Percentiles rank a stretch among this genome's conserved stretches.
phyloP scores from a whole-genome alignment of 1,284 basidiomycete species.

The Bjerkandera adusta region DNA sequence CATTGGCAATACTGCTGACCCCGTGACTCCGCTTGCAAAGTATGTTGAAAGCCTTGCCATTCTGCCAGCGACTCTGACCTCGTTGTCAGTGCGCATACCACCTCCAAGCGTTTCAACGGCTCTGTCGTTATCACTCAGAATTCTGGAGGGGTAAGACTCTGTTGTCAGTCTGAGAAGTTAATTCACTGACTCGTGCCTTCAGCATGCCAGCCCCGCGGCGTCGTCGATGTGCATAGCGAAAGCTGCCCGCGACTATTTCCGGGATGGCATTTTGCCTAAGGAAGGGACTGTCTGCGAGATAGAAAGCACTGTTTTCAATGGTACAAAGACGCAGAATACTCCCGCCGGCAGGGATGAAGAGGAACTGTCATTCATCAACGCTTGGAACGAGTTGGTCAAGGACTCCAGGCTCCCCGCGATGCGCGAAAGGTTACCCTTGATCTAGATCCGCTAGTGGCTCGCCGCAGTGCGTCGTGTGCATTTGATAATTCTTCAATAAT shows the following conservation, averaged over 20 bases:
- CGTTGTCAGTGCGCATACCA: constrained; percentile 1
- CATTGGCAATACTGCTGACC: constrained; percentile 20
- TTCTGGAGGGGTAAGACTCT: constrained; percentile 9
- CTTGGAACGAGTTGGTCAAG: too few relatives aligned
- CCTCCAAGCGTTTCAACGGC: constrained; percentile 6
- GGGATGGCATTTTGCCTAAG: constrained; percentile 9
- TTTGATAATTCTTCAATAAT: too few relatives aligned
- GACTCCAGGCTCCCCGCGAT: too few relatives aligned
- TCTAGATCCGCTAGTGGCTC: too few relatives aligned
- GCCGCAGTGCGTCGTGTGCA: too few relatives aligned
- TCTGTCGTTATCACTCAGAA: constrained; percentile 10
- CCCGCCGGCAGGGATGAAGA: too few relatives aligned
- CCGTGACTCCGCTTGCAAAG: constrained; percentile 13
- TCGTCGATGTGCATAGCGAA: constrained; percentile 4
- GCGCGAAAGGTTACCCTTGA: too few relatives aligned
- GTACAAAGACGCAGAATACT: too few relatives aligned
- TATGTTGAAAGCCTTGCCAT: not conserved
- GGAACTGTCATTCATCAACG: too few relatives aligned
- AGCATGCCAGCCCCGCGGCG: not conserved
- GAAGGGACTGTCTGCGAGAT: constrained; percentile 9
- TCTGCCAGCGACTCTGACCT: not conserved
- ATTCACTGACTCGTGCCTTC: not conserved
- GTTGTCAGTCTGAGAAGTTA: not conserved
- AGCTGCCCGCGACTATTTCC: constrained; percentile 9
- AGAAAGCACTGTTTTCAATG: constrained; percentile 2